Evolutionary conservation across 768 basidiomycete genomes (phyloP).

Genomic region (Kwoniella bestiolae): DNA sequence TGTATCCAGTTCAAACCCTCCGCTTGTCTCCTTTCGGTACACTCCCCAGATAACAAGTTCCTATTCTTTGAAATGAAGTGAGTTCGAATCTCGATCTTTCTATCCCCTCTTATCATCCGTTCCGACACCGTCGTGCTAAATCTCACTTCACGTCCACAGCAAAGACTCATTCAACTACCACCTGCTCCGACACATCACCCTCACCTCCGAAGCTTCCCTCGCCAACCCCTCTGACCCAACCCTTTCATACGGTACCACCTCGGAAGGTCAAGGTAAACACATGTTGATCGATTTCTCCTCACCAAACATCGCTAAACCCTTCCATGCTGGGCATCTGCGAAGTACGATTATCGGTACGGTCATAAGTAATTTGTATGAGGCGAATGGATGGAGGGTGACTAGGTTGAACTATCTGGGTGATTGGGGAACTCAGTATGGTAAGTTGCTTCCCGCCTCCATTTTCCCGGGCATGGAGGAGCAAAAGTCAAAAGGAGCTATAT

Average conservation of each 20-base stretch:
- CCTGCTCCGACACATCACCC: slow-evolving; percentile 55
- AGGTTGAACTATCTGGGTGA: slow-evolving; percentile 95
- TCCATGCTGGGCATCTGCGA: slow-evolving; percentile 95
- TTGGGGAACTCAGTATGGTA: slow-evolving; percentile 91
- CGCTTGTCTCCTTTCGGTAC: slow-evolving; percentile 65
- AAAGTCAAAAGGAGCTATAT: not conserved
- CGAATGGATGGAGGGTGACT: slow-evolving; percentile 90
- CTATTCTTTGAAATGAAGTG: slow-evolving; percentile 70
- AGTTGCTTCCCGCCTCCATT: slow-evolving; percentile 1
- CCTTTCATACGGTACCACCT: slow-evolving; percentile 78
- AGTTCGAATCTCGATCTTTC: slow-evolving; percentile 12
- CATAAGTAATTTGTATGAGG: slow-evolving; percentile 83
- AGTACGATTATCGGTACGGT: slow-evolving; percentile 99
- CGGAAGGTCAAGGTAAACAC: slow-evolving; percentile 72
- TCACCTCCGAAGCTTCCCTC: slow-evolving; percentile 33
- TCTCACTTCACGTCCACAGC: slow-evolving; percentile 64
- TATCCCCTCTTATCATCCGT: not conserved
- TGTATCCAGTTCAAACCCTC: slow-evolving; percentile 76
- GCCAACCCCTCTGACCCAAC: slow-evolving; percentile 60
- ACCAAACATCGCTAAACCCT: slow-evolving; percentile 96
- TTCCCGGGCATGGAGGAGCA: not conserved
- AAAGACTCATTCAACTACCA: slow-evolving; percentile 64
- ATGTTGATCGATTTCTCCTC: slow-evolving; percentile 77
- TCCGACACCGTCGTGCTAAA: not conserved
- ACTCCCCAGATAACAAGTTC: slow-evolving; percentile 62